Evolutionary conservation across 1,284 basidiomycete species (phyloP).

Genomic region (Heimioporus punctisporus): DNA sequence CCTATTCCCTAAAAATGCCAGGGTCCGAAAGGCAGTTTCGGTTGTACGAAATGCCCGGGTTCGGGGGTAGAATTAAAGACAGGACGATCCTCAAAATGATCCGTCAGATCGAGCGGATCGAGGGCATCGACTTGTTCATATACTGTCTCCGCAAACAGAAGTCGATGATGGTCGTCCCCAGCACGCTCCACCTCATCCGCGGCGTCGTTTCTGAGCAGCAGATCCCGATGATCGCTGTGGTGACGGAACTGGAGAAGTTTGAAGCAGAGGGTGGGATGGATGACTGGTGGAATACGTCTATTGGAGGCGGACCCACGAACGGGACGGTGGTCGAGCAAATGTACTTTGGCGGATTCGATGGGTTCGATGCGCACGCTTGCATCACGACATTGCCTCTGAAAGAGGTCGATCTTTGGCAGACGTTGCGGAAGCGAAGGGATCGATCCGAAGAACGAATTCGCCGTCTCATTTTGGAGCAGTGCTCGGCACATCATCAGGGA

Average conservation of each 20-base stretch:
- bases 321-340: constrained; percentile 15
- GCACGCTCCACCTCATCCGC: constrained; percentile 10
- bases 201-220: neutral
- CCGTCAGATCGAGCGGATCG: constrained; percentile 12
- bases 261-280: constrained; percentile 22
- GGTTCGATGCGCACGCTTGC: constrained; percentile 29
- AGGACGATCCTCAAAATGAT: constrained; percentile 14
- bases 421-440: constrained; percentile 16
- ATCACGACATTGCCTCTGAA: constrained; percentile 25
- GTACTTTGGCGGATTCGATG: constrained; percentile 4
- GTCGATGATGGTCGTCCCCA: constrained; percentile 13
- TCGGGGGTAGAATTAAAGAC: constrained; percentile 10
- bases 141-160: constrained; percentile 26
- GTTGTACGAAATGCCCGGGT: constrained; percentile 24
- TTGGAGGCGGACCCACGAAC: constrained; percentile 13
- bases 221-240: constrained; percentile 27
- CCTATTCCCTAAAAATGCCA: neutral
- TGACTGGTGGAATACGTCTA: constrained; percentile 23
- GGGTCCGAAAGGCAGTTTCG: constrained; percentile 5
- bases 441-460: constrained; percentile 16
- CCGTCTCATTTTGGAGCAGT: constrained; percentile 15
- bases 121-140: constrained; percentile 21
- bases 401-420: constrained; percentile 10
- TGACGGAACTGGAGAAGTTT: constrained; percentile 31
- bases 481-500: constrained; percentile 11